Evolutionary conservation across 805 yeast species (phyloP), one percentile per base, ranked within the genome.

Genomic region (Hanseniaspora taiwanica): DNA sequence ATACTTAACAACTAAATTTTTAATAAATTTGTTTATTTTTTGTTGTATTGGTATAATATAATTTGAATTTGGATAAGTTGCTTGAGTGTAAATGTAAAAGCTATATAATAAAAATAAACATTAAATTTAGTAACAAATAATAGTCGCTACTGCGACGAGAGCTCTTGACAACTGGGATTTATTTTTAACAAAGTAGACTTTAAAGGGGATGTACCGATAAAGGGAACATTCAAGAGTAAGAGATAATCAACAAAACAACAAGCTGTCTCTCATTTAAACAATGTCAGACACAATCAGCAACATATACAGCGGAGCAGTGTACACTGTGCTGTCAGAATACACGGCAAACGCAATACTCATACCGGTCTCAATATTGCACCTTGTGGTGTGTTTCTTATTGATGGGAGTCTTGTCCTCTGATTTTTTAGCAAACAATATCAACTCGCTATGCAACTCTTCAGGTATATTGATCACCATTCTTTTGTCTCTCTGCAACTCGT

Each of bases 391-490:
- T 32, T 59, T 59, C 41, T 46, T 59, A 6, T 37, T 58, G 16
- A 42, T 59, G 27, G 64, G 64, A 3, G 48, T 58, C 33, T 52
- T 59, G 40, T 61, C 64, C 4, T 58, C 62, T 3, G 63, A 59
- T 29, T 58, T 54, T 38, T 41, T 59, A 9, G 59, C 63, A 29
- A 59, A 59, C 4, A 58, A 56, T 41, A 62, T 59, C 13, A 58
- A 42, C 23, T 29, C 35, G 16, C 34, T 42, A 6, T 42, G 44
- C 21, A 35, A 38, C 27, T 42, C 44, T 7, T 42, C 62, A 6
- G 46, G 45, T 20, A 38, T 59, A 12, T 44, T 60, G n/a, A 56
- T 54, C 19, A 42, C 51, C 14, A 47, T 59, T 12, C 36, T 59
- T 29, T 40, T 59, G 36, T 55, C 64, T 13, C 59, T 61, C 60